Base-by-base conservation (phyloP, 768 basidiomycete species). In the Termitomyces sp. region DNA sequence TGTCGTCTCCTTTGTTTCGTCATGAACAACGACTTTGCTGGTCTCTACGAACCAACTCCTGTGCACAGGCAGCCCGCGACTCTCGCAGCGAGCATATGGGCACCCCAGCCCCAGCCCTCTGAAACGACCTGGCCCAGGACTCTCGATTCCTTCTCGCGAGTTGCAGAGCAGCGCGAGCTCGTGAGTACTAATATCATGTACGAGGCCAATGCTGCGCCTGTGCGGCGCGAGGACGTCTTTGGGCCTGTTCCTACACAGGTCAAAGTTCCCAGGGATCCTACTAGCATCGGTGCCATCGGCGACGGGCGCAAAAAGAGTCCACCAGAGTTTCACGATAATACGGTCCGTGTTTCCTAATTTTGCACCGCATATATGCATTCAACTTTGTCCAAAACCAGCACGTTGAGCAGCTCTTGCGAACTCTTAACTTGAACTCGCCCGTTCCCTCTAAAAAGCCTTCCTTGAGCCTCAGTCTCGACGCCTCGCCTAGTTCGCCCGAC, bases 371-470 rank as follows among this genome's bases (percentile, higher is more conserved):
- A 43, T 63, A 60, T 63, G 61, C 61, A 32, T 35, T 41, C 50
- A 20, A 54, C 6, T 2, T 8, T 44, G 23, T 2, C 4, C 1
- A 30, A 30, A 57, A 47, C 54, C 18, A 91, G 88, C 87, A 90
- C 67, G 86, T 92, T 60, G 89, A 90, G 67, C 89, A 91, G 73
- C 80, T 93, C 48, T 77, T 93, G 56, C 86, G 91, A 43, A 85
- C 88, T 14, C 77, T 93, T 51, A 87, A 92, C 68, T 84, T 93
- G 65, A 87, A 86, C 67, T 92, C 91, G 33, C 91, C 91, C 14
- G 82, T 77, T 62, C 85, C 83, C 60, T 73, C 71, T 61, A 69
- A 72, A 50, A 67, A 73, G 47, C 77, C 82, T 30, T 62, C 77
- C 44, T 63, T 83, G 58, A 79, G 70, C 55, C 64, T 84, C 59